phyloP scores from a whole-genome alignment of 768 basidiomycete genomes.

The Suillus cothurnatus region DNA sequence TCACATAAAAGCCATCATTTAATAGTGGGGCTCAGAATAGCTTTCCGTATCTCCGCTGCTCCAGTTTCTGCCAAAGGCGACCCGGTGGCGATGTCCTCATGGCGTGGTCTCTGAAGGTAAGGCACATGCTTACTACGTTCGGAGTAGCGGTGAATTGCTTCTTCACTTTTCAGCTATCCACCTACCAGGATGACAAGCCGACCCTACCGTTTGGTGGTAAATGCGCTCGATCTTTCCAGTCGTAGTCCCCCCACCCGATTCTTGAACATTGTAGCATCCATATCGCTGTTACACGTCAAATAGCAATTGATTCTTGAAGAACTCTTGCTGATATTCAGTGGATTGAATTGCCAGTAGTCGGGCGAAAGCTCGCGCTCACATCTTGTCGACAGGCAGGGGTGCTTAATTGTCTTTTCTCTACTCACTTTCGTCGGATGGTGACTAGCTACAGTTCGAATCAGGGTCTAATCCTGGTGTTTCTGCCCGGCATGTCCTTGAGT shows the following conservation, averaged over 20 bases:
- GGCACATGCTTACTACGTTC: too few relatives aligned
- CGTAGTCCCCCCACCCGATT: background rate
- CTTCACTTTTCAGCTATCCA: background rate
- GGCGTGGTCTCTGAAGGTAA: too few relatives aligned
- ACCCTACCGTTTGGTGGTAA: background rate
- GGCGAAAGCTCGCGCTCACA: too few relatives aligned
- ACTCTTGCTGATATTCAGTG: background rate
- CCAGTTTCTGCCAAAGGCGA: too few relatives aligned
- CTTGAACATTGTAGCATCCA: background rate
- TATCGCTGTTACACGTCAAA: background rate
- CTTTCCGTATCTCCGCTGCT: too few relatives aligned
- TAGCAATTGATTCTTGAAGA: background rate
- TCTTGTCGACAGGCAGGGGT: background rate
- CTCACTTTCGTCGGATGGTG: background rate
- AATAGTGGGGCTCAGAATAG: too few relatives aligned
- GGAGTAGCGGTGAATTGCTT: background rate
- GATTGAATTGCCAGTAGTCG: background rate
- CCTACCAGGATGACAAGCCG: too few relatives aligned
- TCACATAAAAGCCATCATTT: too few relatives aligned
- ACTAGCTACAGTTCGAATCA: background rate
- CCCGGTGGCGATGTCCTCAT: too few relatives aligned
- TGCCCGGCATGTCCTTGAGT: background rate
- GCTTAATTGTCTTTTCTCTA: background rate
- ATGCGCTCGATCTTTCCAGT: background rate
- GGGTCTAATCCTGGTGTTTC: background rate